Evolutionary conservation across 2,329 filamentous ascomycete genomes (phyloP), one percentile per base, ranked within the genome.

Genomic region (Colletotrichum musae): DNA sequence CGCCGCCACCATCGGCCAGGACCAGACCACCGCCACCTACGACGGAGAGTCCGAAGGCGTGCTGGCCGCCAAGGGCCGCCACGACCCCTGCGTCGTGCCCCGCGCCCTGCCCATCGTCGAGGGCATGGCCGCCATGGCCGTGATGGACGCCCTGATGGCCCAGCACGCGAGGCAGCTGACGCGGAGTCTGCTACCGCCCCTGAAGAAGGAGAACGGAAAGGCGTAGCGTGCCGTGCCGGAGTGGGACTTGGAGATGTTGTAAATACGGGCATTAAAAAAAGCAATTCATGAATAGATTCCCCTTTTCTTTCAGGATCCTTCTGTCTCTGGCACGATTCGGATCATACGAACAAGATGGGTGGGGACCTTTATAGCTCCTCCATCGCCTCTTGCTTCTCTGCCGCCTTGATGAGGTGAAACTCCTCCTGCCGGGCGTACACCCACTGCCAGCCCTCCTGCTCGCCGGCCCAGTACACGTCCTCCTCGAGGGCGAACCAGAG

Each of bases 11-110:
- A 98, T 98, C 77, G 92, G 93, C 53, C 92, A 95, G 82, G 92
- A 93, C 51, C 95, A 98, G 84, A 87, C 87, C 15, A 98, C 96
- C 0, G 91, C 91, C 9, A 92, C 89, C 10, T 98, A 97, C 81
- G 91, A 92, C 70, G 92, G 92, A 53, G 83, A 86, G 10, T 77
- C 78, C 13, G 89, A 93, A 72, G 96, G 96, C 58, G 83, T 93
- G 4, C 85, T 98, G 41, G 93, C 94, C 71, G 94, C 95, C 58
- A 98, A 98, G 88, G 96, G 96, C 24, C 87, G 96, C 68, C 95
- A 98, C 80, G 95, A 98, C 78, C 95, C 96, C 4, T 97, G 94
- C 76, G 95, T 98, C 21, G 94, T 97, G 53, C 94, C 94, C 5
- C 87, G 95, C 36, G 95, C 94, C 4, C 91, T 98, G 26, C 93